Evolutionary conservation across 352 stramenopile genomes (phyloP), one percentile per base, ranked within the genome.

Genomic region (Pythium apleroticum): DNA sequence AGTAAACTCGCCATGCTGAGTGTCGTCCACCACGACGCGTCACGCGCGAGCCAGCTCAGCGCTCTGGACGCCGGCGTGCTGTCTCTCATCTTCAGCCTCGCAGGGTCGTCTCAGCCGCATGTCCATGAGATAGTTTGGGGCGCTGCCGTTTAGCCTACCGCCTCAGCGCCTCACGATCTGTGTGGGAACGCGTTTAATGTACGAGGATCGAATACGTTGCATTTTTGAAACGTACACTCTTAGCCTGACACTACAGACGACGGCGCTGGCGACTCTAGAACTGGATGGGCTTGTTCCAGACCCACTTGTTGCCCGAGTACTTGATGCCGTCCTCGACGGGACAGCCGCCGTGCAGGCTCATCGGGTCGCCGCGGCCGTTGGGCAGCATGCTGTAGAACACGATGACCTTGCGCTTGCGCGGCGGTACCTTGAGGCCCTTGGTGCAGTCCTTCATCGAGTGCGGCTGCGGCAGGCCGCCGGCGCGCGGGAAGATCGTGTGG

Each of bases 341-440:
- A 31, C 82, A 93, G 39, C 84, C 82, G 20, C 77, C 80, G 60
- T 91, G 82, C 33, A 91, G 66, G 64, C 82, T 91, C 68, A 81
- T 81, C 19, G 71, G 71, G 53, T 91, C 82, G 54, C 73, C 67
- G 31, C 89, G 61, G 14, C 84, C 84, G 41, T 78, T 90, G 5
- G 82, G 74, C 22, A 90, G 72, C 80, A 91, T 90, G 68, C 79
- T 91, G 78, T 93, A 91, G 53, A 93, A 91, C 52, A 91, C 74
- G 20, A 91, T 66, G 11, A 91, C 85, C 69, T 91, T 93, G 63
- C 82, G 78, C 69, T 91, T 91, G 54, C 84, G 71, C 10, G 81
- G 81, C 0, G 78, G 65, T 14, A 90, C 81, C 30, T 82, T 89
- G 12, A 91, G 68, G 0, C 82, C 83, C 48, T 87, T 78, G 7